phyloP scores from a whole-genome alignment of 768 basidiomycete genomes.

The Lyophyllum atratum region DNA sequence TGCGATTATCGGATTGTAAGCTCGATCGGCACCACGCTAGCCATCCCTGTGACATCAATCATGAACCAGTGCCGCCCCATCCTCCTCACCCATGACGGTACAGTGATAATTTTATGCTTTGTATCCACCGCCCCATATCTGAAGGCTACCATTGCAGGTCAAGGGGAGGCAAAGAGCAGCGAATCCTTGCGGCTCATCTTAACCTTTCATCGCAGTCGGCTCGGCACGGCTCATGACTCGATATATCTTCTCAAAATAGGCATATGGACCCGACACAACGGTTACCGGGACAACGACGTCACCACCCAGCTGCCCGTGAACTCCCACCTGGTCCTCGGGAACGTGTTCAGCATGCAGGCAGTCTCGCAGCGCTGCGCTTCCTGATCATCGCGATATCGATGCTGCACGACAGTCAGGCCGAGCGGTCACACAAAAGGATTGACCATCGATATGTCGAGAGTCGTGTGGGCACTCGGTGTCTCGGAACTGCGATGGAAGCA shows the following conservation, averaged over 20 bases:
- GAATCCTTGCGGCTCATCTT: background rate
- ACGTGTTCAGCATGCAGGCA: conserved; percentile 7
- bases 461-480: background rate
- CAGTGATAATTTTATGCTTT: too few species aligned
- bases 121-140: too few species aligned
- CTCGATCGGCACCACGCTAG: background rate
- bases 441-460: conserved; percentile 4
- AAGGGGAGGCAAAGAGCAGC: background rate
- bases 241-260: conserved; percentile 2
- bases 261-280: conserved; percentile 14
- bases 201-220: background rate
- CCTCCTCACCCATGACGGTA: background rate
- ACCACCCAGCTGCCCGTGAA: background rate
- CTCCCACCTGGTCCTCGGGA: conserved; percentile 10
- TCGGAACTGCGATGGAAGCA: background rate
- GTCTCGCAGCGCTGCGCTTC: background rate
- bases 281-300: conserved; percentile 25
- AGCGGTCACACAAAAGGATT: background rate
- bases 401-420: background rate
- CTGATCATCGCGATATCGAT: conserved; percentile 1
- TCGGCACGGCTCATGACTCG: conserved; percentile 11
- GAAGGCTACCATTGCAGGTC: background rate
- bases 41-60: background rate
- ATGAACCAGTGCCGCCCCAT: background rate
- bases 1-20: conserved; percentile 17